Percentiles rank a stretch among this genome's conserved stretches.
These are phyloP conservation scores for Phytophthora cryptogea DNA, from an alignment of 352 stramenopile species.

Conservation along the genomic window DNA sequence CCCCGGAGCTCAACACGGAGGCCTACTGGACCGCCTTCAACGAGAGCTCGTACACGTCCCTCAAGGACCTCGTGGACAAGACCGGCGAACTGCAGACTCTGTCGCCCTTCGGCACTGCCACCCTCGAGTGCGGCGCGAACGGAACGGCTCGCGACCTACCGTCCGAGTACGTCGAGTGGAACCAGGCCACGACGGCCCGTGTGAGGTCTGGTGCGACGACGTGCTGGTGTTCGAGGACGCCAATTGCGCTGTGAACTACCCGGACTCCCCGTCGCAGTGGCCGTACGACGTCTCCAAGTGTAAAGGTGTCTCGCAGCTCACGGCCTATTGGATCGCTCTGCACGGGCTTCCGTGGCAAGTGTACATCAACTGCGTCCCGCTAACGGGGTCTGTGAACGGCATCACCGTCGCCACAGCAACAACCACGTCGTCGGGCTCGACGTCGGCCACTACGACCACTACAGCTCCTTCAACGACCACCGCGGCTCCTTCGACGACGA, in stretches of 20 bases:
- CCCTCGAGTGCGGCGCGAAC: slow-evolving; percentile 35
- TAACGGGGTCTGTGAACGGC: slow-evolving; percentile 22
- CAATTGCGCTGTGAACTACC: slow-evolving; percentile 45
- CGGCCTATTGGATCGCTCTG: slow-evolving; percentile 45
- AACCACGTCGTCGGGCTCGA: slow-evolving; percentile 11
- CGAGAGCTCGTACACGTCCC: slow-evolving; percentile 46
- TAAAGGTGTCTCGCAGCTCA: slow-evolving; percentile 26
- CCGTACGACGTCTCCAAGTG: slow-evolving; percentile 28
- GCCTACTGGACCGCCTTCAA: slow-evolving; percentile 45
- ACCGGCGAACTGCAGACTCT: slow-evolving; percentile 29
- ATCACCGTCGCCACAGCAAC: slow-evolving; percentile 2
- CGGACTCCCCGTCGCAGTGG: slow-evolving; percentile 14
- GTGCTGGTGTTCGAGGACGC: slow-evolving; percentile 40
- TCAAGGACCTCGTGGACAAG: slow-evolving; percentile 42
- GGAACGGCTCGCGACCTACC: slow-evolving; percentile 40
- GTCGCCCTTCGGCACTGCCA: slow-evolving; percentile 35
- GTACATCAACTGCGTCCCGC: slow-evolving; percentile 31
- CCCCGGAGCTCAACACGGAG: slow-evolving; percentile 28
- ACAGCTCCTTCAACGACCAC: slow-evolving; percentile 10
- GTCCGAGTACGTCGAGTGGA: slow-evolving; percentile 33
- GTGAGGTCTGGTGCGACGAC: slow-evolving; percentile 55
- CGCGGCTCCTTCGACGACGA: neutral
- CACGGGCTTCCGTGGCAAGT: slow-evolving; percentile 47
- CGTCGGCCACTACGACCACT: slow-evolving; percentile 6
- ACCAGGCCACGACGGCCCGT: slow-evolving; percentile 46